A percentile compares a stretch with the other conserved stretches of the same genome.
These are phyloP conservation scores for Prosopis cineraria DNA, from an alignment of 306 rosid species.

Conservation along the genomic window DNA sequence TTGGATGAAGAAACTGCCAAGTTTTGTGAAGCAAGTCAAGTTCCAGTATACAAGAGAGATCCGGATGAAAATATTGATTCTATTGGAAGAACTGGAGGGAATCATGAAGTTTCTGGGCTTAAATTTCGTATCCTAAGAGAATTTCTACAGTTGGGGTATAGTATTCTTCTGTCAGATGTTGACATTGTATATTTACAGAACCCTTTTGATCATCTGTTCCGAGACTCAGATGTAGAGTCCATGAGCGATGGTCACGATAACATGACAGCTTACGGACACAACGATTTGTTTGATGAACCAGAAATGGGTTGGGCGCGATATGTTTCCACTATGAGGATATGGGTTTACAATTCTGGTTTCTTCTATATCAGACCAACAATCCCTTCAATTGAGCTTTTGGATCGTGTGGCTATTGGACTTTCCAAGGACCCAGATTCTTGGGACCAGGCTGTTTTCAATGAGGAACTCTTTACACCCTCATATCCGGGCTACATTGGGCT, in stretches of 20 bases:
- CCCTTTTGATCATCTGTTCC: slow-evolving; percentile 12
- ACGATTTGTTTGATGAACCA: neutral
- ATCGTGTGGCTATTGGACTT: slow-evolving; percentile 3
- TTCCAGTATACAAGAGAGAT: slow-evolving; percentile 3
- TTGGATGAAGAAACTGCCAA: slow-evolving; percentile 3
- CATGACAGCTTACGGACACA: neutral
- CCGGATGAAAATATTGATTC: slow-evolving; percentile 3
- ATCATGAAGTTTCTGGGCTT: slow-evolving; percentile 4
- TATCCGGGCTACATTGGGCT: slow-evolving; percentile 13
- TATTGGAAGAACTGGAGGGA: slow-evolving; percentile 3
- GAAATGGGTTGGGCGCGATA: slow-evolving; percentile 10
- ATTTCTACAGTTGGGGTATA: slow-evolving; percentile 8
- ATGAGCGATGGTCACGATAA: slow-evolving; percentile 5
- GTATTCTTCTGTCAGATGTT: slow-evolving; percentile 16
- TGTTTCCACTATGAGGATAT: slow-evolving; percentile 5
- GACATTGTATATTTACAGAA: slow-evolving; percentile 5
- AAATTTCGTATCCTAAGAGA: slow-evolving; percentile 18
- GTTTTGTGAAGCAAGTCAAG: slow-evolving; percentile 14
- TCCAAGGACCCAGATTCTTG: slow-evolving; percentile 6
- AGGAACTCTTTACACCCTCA: slow-evolving; percentile 4
- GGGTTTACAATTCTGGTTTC: slow-evolving; percentile 9
- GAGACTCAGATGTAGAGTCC: slow-evolving; percentile 13
- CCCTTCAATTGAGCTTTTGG: slow-evolving; percentile 21
- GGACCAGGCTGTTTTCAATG: slow-evolving; percentile 18
- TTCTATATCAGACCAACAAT: slow-evolving; percentile 9